Base-by-base conservation (phyloP, 768 basidiomycete genomes). In the Pulveroboletus ravenelii region DNA sequence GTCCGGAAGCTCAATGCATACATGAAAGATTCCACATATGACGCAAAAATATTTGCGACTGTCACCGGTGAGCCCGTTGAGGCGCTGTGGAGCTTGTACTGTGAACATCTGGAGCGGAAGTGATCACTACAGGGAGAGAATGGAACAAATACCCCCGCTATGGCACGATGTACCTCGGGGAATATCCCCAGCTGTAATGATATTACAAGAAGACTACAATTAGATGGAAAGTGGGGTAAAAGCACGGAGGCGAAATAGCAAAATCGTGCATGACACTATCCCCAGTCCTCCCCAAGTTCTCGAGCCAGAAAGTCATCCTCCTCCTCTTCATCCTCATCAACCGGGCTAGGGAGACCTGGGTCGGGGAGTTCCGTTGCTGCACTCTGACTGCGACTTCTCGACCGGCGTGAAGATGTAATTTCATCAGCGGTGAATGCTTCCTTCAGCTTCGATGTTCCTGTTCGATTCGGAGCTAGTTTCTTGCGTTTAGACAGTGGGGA, bases 261-360 rank as follows among this genome's bases (percentile, higher is more conserved):
- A 39, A 45, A 50, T 18, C 13, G 45, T 45, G 41, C 34, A 54
- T 47, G 31, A 27, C 14, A 58, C 68, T 82, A 89, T 79, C 86
- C 84, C 80, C 77, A 80, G 52, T 89, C 87, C 63, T 85, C 85
- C 62, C 81, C 85, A 57, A 90, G 72, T 61, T 86, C 89, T 35
- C 83, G 76, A n/a, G 87, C 82, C n/a, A 89, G 71, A 63, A 89
- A 89, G 63, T 89, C 87, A 37, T 88, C 87, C 1, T 87, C 86
- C 5, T 87, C 86, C 2, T 78, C 77, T 1, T 81, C 81, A 0
- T 75, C 78, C 5, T 78, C 80, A 0, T 75, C 78, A 0, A 73
- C 66, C 3, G 61, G 57, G 48, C 61, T 63, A 37, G 60, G 51
- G 47, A 52, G 42, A 50, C 52, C 52, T 38, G 49, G 29, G 7